Evolutionary conservation across 106 monocot genomes (phyloP).

Genomic region (Gastrodia elata): DNA sequence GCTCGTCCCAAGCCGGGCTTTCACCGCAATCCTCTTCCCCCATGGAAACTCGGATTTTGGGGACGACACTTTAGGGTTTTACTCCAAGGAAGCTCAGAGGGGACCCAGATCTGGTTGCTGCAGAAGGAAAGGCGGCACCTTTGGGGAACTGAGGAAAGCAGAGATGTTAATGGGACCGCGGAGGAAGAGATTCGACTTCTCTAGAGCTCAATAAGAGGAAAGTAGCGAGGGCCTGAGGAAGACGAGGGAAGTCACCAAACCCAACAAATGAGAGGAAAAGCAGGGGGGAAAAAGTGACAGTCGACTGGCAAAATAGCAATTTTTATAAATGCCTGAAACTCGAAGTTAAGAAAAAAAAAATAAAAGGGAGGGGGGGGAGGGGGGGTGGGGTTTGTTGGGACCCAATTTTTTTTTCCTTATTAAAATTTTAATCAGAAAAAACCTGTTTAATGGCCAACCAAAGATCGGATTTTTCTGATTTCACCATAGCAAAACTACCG

Average conservation of each 20-base stretch:
- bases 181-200: background rate
- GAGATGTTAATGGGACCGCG: background rate
- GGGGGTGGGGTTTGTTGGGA: too few relatives aligned
- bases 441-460: too few relatives aligned
- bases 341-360: too few relatives aligned
- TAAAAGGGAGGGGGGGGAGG: too few relatives aligned
- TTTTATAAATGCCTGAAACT: too few relatives aligned
- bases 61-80: too few relatives aligned
- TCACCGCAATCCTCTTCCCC: background rate
- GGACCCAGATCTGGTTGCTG: background rate
- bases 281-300: background rate
- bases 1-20: conserved; percentile 49
- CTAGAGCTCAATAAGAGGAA: background rate
- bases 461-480: too few relatives aligned
- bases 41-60: too few relatives aligned
- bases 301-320: background rate
- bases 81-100: background rate
- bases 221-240: background rate
- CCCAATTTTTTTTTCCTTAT: too few relatives aligned
- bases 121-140: background rate
- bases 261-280: background rate
- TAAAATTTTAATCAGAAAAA: too few relatives aligned
- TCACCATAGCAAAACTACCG: too few relatives aligned
- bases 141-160: background rate
- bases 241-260: background rate